These are phyloP conservation scores for Blastobotrys americana DNA, from an alignment of 805 yeast species.

Conservation along the genomic window DNA sequence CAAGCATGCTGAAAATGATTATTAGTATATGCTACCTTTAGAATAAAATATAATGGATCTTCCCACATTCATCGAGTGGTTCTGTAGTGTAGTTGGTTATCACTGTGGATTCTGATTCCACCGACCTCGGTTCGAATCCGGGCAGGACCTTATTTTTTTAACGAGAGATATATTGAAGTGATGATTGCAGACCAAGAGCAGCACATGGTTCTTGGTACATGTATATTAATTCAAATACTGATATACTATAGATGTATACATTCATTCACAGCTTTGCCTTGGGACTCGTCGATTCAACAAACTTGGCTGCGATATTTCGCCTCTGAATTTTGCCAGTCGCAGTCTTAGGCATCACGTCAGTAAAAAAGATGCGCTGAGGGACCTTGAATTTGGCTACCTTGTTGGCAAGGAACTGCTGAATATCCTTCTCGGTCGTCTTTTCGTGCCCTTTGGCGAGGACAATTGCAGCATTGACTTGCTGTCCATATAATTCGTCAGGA, in stretches of 20 bases:
- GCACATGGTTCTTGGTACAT: too few species aligned
- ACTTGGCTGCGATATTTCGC: slow-evolving; percentile 48
- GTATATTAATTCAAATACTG: too few species aligned
- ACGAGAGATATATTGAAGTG: too few species aligned
- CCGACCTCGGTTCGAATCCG: slow-evolving; percentile 36
- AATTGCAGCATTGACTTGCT: slow-evolving; percentile 62
- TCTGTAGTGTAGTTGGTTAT: slow-evolving; percentile 32
- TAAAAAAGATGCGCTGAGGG: slow-evolving; percentile 51
- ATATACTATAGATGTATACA: too few species aligned
- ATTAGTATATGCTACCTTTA: too few species aligned
- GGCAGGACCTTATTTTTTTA: slow-evolving; percentile 29
- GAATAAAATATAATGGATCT: too few species aligned
- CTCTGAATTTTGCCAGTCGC: slow-evolving; percentile 76
- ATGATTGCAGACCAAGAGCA: too few species aligned
- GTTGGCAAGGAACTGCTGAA: slow-evolving; percentile 39
- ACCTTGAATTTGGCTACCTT: slow-evolving; percentile 53
- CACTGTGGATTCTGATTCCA: slow-evolving; percentile 33
- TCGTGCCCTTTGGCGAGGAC: slow-evolving; percentile 42
- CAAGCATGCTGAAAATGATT: too few species aligned
- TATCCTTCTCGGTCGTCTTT: slow-evolving; percentile 36
- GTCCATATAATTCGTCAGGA: slow-evolving; percentile 62
- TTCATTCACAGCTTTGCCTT: slow-evolving; percentile 14
- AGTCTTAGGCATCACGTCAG: slow-evolving; percentile 60
- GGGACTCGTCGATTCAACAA: slow-evolving; percentile 24
- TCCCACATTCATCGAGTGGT: too few species aligned